phyloP scores from a whole-genome alignment of 768 basidiomycete genomes.

The Auriculariales sp. region DNA sequence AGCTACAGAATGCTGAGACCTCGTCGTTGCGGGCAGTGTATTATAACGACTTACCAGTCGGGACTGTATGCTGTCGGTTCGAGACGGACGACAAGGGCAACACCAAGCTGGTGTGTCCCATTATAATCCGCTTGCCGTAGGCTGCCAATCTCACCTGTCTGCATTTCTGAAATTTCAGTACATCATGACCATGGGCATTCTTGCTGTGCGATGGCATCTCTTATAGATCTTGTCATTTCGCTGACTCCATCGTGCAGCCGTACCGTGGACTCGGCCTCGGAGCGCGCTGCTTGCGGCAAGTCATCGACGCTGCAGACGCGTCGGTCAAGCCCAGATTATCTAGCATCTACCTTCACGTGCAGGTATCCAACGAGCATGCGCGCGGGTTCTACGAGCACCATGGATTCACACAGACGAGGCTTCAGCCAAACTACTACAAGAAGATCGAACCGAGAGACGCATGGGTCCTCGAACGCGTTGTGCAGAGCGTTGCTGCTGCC shows the following conservation, averaged over 20 bases:
- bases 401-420: conserved; percentile 54
- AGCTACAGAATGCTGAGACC: not conserved
- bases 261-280: conserved; percentile 73
- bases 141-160: too few species aligned
- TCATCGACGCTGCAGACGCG: conserved; percentile 47
- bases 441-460: conserved; percentile 75
- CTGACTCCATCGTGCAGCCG: conserved; percentile 55
- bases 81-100: conserved; percentile 39
- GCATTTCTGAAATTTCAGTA: too few species aligned
- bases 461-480: conserved; percentile 65
- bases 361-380: conserved; percentile 63
- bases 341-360: conserved; percentile 74
- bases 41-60: conserved; percentile 86
- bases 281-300: conserved; percentile 50
- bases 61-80: conserved; percentile 73
- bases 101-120: too few species aligned
- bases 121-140: too few species aligned
- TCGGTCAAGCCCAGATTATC: conserved; percentile 47
- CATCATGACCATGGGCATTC: conserved; percentile 84
- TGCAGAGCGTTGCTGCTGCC: conserved; percentile 15
- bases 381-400: conserved; percentile 74
- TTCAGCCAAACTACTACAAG: conserved; percentile 75
- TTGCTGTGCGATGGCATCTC: conserved; percentile 45
- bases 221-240: not conserved
- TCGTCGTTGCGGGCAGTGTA: conserved; percentile 41